Percentiles rank a stretch among this genome's conserved stretches.
These are phyloP conservation scores for Brassica hybrid DNA, from an alignment of 441 rosid genomes.

Conservation along the genomic window DNA sequence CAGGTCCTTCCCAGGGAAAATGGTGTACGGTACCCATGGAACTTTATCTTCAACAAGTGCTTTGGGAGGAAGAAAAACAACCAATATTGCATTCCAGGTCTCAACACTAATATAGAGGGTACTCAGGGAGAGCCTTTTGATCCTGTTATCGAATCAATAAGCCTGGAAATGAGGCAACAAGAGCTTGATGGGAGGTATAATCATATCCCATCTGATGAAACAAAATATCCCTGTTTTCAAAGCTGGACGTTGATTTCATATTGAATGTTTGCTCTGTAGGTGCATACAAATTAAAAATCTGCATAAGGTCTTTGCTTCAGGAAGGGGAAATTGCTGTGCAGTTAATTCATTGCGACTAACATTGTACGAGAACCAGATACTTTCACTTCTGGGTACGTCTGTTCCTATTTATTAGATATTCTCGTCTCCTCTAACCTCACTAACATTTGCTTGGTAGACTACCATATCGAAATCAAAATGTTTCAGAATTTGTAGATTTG, in stretches of 20 bases:
- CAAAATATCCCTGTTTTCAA: slow-evolving; percentile 22
- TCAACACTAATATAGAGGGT: slow-evolving; percentile 43
- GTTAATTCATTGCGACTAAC: slow-evolving; percentile 85
- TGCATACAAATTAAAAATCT: slow-evolving; percentile 92
- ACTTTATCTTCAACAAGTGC: slow-evolving; percentile 72
- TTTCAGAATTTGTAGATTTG: slow-evolving; percentile 18
- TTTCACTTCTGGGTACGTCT: slow-evolving; percentile 89
- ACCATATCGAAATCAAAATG: slow-evolving; percentile 26
- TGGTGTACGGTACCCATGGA: slow-evolving; percentile 81
- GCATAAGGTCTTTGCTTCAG: slow-evolving; percentile 83
- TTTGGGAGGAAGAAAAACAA: slow-evolving; percentile 63
- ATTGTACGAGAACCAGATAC: slow-evolving; percentile 95
- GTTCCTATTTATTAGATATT: slow-evolving; percentile 9
- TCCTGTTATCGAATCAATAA: slow-evolving; percentile 78
- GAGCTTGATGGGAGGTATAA: slow-evolving; percentile 89
- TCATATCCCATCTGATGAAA: slow-evolving; percentile 9
- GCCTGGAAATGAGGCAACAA: slow-evolving; percentile 98
- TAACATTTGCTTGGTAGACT: slow-evolving; percentile 21
- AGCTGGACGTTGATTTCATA: slow-evolving; percentile 35
- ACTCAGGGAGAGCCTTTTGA: slow-evolving; percentile 48
- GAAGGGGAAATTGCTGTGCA: slow-evolving; percentile 85
- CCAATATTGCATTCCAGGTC: slow-evolving; percentile 42
- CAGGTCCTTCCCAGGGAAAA: slow-evolving; percentile 86
- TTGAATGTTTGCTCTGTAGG: slow-evolving; percentile 54
- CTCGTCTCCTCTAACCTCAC: slow-evolving; percentile 17